Evolutionary conservation across 768 basidiomycete genomes (phyloP).

Genomic region (Auricularia sp.): DNA sequence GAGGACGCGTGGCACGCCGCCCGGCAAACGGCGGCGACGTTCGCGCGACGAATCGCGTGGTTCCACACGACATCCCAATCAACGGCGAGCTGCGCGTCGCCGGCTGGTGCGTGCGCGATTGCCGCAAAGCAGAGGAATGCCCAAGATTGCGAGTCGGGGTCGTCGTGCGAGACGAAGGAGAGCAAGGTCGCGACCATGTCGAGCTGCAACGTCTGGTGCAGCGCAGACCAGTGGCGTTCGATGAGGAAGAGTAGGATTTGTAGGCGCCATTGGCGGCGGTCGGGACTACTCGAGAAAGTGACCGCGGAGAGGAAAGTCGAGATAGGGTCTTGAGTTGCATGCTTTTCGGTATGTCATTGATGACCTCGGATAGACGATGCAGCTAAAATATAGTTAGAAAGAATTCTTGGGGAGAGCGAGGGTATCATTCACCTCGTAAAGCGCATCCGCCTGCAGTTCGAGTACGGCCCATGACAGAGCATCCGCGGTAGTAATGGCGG

Average conservation of each 20-base stretch:
- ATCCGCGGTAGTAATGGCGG: slow-evolving; percentile 57
- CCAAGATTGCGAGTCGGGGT: slow-evolving; percentile 69
- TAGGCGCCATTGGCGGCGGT: slow-evolving; percentile 38
- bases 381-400: neutral
- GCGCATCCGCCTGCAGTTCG: slow-evolving; percentile 73
- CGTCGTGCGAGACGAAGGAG: slow-evolving; percentile 53
- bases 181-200: slow-evolving; percentile 46
- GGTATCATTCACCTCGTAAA: slow-evolving; percentile 41
- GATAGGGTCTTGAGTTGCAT: slow-evolving; percentile 49
- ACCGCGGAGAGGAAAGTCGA: slow-evolving; percentile 42
- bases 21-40: slow-evolving; percentile 51
- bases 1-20: slow-evolving; percentile 67
- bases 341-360: slow-evolving; percentile 36
- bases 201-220: slow-evolving; percentile 50
- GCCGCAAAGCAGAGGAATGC: slow-evolving; percentile 71
- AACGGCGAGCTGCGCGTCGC: slow-evolving; percentile 2
- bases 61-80: slow-evolving; percentile 82
- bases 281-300: slow-evolving; percentile 17
- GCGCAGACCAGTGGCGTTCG: slow-evolving; percentile 58
- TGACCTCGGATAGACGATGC: slow-evolving; percentile 34
- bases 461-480: slow-evolving; percentile 71
- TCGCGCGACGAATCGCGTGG: slow-evolving; percentile 64
- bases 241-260: slow-evolving; percentile 82
- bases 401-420: too few species aligned
- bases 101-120: slow-evolving; percentile 39